Base-by-base conservation (phyloP, 495 filamentous ascomycete species). In the Lasiosphaeria hispida region DNA sequence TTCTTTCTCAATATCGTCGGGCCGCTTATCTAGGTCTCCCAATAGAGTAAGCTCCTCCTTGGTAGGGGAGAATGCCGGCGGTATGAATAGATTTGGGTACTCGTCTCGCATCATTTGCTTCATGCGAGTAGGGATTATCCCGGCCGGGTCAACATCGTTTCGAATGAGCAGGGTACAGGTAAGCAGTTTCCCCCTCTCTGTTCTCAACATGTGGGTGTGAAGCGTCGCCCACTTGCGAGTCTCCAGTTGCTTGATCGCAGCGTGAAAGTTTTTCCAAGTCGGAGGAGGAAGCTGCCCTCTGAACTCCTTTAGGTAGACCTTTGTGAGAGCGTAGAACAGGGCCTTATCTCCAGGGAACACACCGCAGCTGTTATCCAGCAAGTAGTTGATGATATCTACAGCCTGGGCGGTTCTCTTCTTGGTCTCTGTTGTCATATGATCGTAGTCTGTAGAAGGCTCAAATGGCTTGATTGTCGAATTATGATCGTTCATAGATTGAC, bases 341-440 rank as follows among this genome's bases (percentile, higher is more conserved):
- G 89, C 85, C 52, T 79, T 78, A n/a, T 86, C 83, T 19, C 86
- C 84, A 10, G 89, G 89, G 55, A 89, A 92, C 3, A 89, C 85
- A 3, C 90, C 90, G 37, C 78, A 75, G 59, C 87, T 88, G 44
- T 78, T 81, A 30, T 87, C 77, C 8, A 95, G 67, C 33, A 96
- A 75, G 43, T 89, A 82, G 60, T 87, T 73, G 41, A 96, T 77
- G 39, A 92, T 86, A 17, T 83, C 82, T 40, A 78, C 80, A 7
- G 57, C 70, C 63, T 59, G 72, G 4, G 65, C 65, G 11, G 63
- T 64, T 37, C 62, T 55, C 23, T 53, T 61, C 57, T 70, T 70
- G 0, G 65, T 55, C 15, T 68, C 63, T 5, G 61, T 63, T 23
- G 62, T 14, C 45, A 69, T 56, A 14, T 55, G 53, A 40, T 61